These are phyloP conservation scores for Laetiporus sulphureus DNA, from an alignment of 1,284 basidiomycete genomes.

Conservation along the genomic window DNA sequence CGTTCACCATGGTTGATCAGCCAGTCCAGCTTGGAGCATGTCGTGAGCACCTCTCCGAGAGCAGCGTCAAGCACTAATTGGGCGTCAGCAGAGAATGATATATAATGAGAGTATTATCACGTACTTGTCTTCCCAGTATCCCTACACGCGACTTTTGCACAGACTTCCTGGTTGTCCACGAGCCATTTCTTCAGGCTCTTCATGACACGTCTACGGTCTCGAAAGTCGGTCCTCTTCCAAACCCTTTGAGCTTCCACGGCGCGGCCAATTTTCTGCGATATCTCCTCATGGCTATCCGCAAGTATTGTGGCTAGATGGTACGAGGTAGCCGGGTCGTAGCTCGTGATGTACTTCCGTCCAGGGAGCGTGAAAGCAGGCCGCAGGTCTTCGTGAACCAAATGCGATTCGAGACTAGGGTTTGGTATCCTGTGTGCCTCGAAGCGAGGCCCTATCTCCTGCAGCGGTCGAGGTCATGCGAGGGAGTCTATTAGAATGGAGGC, in stretches of 20 bases:
- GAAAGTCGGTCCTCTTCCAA: constrained; percentile 74
- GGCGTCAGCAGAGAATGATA: constrained; percentile 3
- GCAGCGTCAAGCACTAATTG: constrained; percentile 78
- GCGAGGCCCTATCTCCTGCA: constrained; percentile 45
- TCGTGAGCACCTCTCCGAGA: constrained; percentile 85
- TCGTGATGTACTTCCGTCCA: constrained; percentile 73
- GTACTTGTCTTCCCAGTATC: constrained; percentile 95
- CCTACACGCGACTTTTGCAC: constrained; percentile 85
- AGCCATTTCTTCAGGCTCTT: constrained; percentile 88
- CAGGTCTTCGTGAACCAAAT: constrained; percentile 50
- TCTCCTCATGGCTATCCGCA: constrained; percentile 63
- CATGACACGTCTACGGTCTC: constrained; percentile 74
- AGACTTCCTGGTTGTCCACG: constrained; percentile 78
- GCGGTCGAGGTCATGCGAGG: constrained; percentile 9
- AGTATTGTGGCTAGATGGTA: constrained; percentile 67
- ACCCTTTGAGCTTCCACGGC: constrained; percentile 63
- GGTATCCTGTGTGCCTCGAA: constrained; percentile 50
- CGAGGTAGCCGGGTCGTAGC: constrained; percentile 87
- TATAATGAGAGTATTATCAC: constrained; percentile 25
- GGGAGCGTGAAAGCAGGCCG: constrained; percentile 40
- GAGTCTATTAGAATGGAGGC: neutral
- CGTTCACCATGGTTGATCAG: constrained; percentile 77
- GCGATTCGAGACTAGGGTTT: constrained; percentile 55
- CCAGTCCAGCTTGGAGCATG: constrained; percentile 87
- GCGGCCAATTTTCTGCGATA: constrained; percentile 59